Percentiles rank a stretch among this genome's conserved stretches.
phyloP scores from a whole-genome alignment of 768 basidiomycete species.

The Clitopilus passeckerianus region DNA sequence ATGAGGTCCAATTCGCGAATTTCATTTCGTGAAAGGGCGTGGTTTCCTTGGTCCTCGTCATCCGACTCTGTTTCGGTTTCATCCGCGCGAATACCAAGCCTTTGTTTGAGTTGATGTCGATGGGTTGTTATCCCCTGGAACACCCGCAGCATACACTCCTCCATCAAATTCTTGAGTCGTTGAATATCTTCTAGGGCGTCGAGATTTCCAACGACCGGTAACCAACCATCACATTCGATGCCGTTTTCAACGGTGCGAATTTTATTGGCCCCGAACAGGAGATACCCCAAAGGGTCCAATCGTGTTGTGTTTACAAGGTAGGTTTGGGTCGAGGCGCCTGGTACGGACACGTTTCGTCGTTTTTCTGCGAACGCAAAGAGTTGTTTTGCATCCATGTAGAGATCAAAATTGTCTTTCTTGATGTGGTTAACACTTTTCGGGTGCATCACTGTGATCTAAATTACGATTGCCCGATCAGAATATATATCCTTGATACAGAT shows the following conservation, averaged over 20 bases:
- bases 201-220: constrained; percentile 73
- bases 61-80: constrained; percentile 45
- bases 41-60: constrained; percentile 46
- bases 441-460: constrained; percentile 72
- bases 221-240: constrained; percentile 86
- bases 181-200: constrained; percentile 80
- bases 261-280: constrained; percentile 86
- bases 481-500: not conserved
- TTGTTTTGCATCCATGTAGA: constrained; percentile 53
- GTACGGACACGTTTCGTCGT: constrained; percentile 62
- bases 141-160: constrained; percentile 81
- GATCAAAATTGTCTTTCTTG: constrained; percentile 34
- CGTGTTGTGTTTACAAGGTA: constrained; percentile 78
- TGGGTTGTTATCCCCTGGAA: constrained; percentile 76
- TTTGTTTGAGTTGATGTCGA: constrained; percentile 26
- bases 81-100: constrained; percentile 12
- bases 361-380: constrained; percentile 84
- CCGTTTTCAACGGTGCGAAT: constrained; percentile 67
- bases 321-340: constrained; percentile 47
- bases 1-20: constrained; percentile 71
- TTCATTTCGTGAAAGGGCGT: constrained; percentile 62
- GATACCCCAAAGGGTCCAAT: constrained; percentile 83
- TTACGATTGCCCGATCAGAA: constrained; percentile 7
- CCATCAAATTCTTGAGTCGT: constrained; percentile 73
- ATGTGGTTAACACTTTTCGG: constrained; percentile 82